These are phyloP conservation scores for Picea sitchensis DNA, from an alignment of 75 land plant genomes.

Conservation along the genomic window DNA sequence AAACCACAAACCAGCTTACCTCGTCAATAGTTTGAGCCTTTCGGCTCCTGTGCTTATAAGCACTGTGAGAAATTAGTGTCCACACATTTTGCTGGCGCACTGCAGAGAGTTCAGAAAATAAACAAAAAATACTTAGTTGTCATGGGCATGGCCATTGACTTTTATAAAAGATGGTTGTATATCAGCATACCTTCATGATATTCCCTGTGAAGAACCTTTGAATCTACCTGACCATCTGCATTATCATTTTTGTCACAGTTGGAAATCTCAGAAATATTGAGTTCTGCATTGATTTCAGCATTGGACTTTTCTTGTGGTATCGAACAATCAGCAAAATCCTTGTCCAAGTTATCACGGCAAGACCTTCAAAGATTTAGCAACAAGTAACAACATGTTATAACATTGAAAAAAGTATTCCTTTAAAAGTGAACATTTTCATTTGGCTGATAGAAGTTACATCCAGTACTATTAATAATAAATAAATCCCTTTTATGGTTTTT, in stretches of 20 bases:
- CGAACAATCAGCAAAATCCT: constrained; percentile 28
- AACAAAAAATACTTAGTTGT: not conserved
- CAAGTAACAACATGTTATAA: not conserved
- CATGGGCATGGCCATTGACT: not conserved
- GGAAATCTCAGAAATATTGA: constrained; percentile 29
- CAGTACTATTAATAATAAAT: not conserved
- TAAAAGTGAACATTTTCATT: not conserved
- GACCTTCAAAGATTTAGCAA: constrained; percentile 22
- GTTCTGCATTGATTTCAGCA: constrained; percentile 40
- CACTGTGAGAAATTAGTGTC: constrained; percentile 27
- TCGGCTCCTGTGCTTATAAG: constrained; percentile 24
- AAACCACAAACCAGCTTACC: constrained; percentile 1
- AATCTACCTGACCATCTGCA: constrained; percentile 29
- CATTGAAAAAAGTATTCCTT: not conserved
- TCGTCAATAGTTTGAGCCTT: constrained; percentile 30
- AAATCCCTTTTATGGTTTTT: not conserved
- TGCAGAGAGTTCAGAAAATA: constrained; percentile 12
- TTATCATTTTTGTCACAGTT: constrained; percentile 22
- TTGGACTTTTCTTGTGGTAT: constrained; percentile 39
- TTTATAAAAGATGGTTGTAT: not conserved
- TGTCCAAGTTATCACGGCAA: constrained; percentile 34
- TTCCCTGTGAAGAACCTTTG: constrained; percentile 15
- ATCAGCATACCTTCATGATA: constrained; percentile 16
- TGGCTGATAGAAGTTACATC: not conserved
- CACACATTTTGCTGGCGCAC: constrained; percentile 21